Evolutionary conservation across 2,329 filamentous ascomycete genomes (phyloP), one percentile per base, ranked within the genome.

Genomic region (Colletotrichum costaricense): DNA sequence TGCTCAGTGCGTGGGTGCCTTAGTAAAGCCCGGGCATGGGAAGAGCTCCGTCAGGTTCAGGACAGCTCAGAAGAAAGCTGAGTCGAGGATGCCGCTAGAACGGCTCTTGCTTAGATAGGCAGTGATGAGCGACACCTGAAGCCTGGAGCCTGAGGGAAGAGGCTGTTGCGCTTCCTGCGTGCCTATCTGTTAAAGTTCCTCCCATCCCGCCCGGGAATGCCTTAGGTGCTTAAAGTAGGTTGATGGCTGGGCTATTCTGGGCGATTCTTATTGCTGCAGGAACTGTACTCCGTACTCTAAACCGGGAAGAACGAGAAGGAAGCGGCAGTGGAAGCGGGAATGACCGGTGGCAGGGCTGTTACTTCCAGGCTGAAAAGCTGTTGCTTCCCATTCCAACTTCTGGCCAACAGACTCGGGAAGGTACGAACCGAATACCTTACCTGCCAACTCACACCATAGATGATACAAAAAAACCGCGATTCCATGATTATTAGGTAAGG

Each of bases 81-180:
- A 49, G 42, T n/a, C 19, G 38, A 42, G 7, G 42, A 49, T 49
- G 42, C 42, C 42, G 19, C 42, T 49, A 49, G 42, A 49, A n/a
- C 19, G n/a, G 42, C 42, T 56, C 26, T 33, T 67, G 42, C 68
- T 67, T 30, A 60, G 63, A 70, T 19, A 57, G 69, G 49, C 16
- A 68, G 35, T 72, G 56, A 63, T 57, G 56, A 28, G 58, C 46
- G 33, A 54, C 3, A 63, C 63, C 42, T 67, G 46, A 59, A 30
- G 63, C 63, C 42, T 67, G 46, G 54, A 30, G 63, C 55, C 16
- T 35, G 28, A 7, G 63, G 46, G 24, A 46, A 46, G 38, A 63
- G 24, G 42, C 16, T 14, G 63, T 38, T 33, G 42, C 22, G 54
- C n/a, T 46, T 33, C 38, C 38, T 19, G 3, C 14, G 5, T 42